Percentiles rank a stretch among this genome's conserved stretches.
Conservation (phyloP, 75 land plant species). For the Picea sitchensis region DNA sequence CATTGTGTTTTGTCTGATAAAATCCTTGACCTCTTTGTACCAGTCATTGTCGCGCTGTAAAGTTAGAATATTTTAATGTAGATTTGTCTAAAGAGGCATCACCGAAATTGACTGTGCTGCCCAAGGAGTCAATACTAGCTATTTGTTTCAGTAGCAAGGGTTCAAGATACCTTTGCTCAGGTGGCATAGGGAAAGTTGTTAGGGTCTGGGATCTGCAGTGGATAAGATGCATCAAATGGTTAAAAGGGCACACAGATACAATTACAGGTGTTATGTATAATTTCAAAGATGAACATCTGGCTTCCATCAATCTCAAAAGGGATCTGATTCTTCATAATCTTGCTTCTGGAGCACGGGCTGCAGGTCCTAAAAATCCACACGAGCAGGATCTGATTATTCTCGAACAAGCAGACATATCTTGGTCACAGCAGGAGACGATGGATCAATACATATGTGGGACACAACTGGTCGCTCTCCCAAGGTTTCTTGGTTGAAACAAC, state of each 20-base stretch:
- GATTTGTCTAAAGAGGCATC: no score
- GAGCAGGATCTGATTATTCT: constrained; percentile 97
- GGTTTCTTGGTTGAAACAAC: constrained; percentile 98
- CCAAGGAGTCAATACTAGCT: constrained; percentile 68
- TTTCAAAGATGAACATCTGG: constrained; percentile 93
- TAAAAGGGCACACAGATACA: constrained; percentile 85
- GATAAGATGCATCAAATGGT: constrained; percentile 88
- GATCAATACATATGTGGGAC: constrained; percentile 92
- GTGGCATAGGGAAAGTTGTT: constrained; percentile 85
- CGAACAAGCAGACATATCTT: constrained; percentile 82
- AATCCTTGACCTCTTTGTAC: no score
- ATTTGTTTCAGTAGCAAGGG: constrained; percentile 89
- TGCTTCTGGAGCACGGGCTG: constrained; percentile 83
- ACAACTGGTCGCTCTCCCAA: constrained; percentile 87
- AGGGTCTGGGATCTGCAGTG: constrained; percentile 97
- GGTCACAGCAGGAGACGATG: constrained; percentile 96
- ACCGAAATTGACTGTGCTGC: no score
- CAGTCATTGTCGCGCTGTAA: no score
- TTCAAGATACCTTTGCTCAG: constrained; percentile 91
- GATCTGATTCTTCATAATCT: constrained; percentile 94
- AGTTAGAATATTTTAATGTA: no score
- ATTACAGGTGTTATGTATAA: constrained; percentile 94
- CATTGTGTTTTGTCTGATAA: no score
- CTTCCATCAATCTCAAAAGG: constrained; percentile 87
- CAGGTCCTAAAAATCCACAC: constrained; percentile 85